phyloP scores from a whole-genome alignment of 2,329 filamentous ascomycete species.

The Curvularia spicifera region DNA sequence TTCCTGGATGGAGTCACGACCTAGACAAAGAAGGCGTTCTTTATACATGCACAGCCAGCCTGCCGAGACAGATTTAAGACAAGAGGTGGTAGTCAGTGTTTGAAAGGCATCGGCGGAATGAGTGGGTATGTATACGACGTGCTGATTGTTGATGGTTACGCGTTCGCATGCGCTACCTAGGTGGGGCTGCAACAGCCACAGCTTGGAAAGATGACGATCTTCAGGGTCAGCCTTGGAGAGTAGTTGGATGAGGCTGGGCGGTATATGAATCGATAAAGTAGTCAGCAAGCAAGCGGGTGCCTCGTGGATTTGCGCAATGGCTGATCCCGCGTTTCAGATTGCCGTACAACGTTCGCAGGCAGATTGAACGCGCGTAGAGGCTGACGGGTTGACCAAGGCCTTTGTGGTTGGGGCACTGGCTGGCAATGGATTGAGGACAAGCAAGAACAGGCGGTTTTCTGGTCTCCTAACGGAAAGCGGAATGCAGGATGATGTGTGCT shows the following conservation, averaged over 20 bases:
- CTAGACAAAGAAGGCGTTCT: neutral
- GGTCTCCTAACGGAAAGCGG: neutral
- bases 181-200: neutral
- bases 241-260: constrained; percentile 2
- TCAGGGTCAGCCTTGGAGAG: constrained; percentile 12
- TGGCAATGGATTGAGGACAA: neutral
- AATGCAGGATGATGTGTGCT: neutral
- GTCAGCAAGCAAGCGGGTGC: constrained; percentile 3
- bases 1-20: too few relatives aligned
- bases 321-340: constrained; percentile 17
- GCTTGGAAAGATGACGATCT: constrained; percentile 16
- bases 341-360: constrained; percentile 9
- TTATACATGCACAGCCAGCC: neutral
- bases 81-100: neutral
- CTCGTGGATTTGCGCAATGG: constrained; percentile 5
- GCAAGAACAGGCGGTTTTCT: neutral
- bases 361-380: constrained; percentile 12
- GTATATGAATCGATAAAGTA: neutral
- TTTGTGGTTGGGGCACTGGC: too few relatives aligned
- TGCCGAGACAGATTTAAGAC: neutral
- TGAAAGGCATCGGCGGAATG: neutral
- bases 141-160: neutral
- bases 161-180: neutral
- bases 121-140: neutral
- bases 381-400: neutral